phyloP scores from a whole-genome alignment of 2,329 filamentous ascomycete species.

The Beauveria sp. region DNA sequence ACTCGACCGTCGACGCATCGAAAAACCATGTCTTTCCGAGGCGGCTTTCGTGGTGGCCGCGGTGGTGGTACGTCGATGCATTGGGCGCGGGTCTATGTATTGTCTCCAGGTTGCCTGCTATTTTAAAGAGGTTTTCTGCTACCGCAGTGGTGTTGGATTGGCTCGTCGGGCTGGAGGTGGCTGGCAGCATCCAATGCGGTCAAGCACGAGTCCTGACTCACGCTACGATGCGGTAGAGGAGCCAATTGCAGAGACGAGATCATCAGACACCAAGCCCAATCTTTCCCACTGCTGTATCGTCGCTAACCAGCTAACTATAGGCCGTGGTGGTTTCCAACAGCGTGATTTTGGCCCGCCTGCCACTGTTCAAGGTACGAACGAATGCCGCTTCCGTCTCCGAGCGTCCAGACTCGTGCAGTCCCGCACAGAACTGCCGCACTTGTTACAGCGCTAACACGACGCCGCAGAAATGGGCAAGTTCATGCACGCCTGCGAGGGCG shows the following conservation, averaged over 20 bases:
- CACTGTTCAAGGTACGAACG: conserved; percentile 27
- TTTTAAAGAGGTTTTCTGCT: neutral
- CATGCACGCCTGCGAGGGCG: conserved; percentile 90
- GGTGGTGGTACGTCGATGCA: conserved; percentile 24
- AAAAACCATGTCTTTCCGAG: conserved; percentile 32
- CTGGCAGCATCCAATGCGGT: neutral
- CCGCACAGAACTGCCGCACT: too few relatives aligned
- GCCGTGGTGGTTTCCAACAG: conserved; percentile 32
- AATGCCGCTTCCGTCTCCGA: neutral
- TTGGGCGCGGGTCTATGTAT: neutral
- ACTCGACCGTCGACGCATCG: conserved; percentile 4
- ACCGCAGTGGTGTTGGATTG: neutral
- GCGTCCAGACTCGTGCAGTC: neutral
- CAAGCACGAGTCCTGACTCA: neutral
- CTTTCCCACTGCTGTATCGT: too few relatives aligned
- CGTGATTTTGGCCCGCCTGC: conserved; percentile 33
- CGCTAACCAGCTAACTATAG: conserved; percentile 18
- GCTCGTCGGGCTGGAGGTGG: neutral
- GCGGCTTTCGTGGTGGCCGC: conserved; percentile 27
- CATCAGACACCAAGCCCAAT: neutral
- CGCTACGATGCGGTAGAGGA: neutral
- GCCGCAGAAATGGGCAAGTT: conserved; percentile 77
- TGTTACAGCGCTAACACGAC: neutral
- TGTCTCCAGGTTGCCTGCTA: neutral
- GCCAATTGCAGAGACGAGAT: neutral